These are phyloP conservation scores for Russula olivacea DNA, from an alignment of 768 basidiomycete genomes.

Conservation along the genomic window DNA sequence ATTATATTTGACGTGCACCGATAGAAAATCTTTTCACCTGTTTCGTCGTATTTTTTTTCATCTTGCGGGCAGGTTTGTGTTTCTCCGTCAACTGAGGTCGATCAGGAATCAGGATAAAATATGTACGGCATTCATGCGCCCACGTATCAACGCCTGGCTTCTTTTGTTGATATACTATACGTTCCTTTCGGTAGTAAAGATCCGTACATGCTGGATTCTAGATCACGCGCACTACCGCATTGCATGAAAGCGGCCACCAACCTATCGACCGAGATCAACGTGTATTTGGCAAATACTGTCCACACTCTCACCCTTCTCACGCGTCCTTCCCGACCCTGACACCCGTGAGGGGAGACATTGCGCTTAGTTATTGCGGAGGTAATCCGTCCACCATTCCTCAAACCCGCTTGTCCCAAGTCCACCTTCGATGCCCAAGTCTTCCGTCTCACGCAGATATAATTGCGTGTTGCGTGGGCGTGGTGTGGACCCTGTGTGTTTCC, in stretches of 20 bases:
- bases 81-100: no score
- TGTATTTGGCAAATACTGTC: neutral
- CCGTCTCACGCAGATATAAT: constrained; percentile 71
- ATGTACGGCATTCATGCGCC: neutral
- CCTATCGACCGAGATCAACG: neutral
- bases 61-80: no score
- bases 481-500: constrained; percentile 49
- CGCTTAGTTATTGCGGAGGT: constrained; percentile 27
- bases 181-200: neutral
- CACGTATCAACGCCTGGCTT: neutral
- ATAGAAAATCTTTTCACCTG: no score
- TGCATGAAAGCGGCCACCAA: neutral
- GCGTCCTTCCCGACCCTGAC: neutral
- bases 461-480: constrained; percentile 76
- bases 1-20: no score
- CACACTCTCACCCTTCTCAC: neutral
- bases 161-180: neutral
- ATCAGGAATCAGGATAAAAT: no score
- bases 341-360: neutral
- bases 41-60: no score
- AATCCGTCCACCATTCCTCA: constrained; percentile 76
- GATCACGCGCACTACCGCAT: neutral
- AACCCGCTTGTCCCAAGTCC: constrained; percentile 63
- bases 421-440: constrained; percentile 46
- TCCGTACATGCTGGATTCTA: neutral